Conservation (phyloP, 2,329 filamentous ascomycete species). For the Alternaria postmessia region DNA sequence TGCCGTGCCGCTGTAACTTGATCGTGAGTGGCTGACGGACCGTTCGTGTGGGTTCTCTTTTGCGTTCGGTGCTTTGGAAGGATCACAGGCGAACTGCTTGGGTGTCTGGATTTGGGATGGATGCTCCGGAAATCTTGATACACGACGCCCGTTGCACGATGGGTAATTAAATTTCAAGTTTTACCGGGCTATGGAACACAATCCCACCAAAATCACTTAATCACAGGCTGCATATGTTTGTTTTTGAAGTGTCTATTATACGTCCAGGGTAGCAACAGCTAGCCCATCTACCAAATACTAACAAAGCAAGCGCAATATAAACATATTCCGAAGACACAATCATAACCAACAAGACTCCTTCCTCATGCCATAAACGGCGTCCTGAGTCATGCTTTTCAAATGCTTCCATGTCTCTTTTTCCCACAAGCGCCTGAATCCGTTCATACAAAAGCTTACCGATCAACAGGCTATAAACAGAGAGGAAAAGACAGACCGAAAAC, state of each 20-base stretch:
- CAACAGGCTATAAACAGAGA: constrained; percentile 12
- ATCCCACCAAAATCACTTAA: not conserved
- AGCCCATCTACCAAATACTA: constrained; percentile 4
- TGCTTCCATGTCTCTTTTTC: constrained; percentile 4
- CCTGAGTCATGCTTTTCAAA: constrained; percentile 16
- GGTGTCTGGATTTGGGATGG: constrained; percentile 1
- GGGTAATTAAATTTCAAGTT: not conserved
- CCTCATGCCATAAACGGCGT: constrained; percentile 1
- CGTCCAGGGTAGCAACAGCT: not conserved
- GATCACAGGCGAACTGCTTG: not conserved
- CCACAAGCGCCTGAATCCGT: constrained; percentile 9
- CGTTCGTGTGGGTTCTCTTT: not conserved
- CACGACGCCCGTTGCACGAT: not conserved
- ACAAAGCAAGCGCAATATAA: constrained; percentile 3
- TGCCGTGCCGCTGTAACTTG: constrained; percentile 1
- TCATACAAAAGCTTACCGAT: not conserved
- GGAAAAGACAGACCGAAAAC: constrained; percentile 8
- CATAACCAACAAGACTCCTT: constrained; percentile 6
- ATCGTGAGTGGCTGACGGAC: not conserved
- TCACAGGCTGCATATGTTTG: not conserved
- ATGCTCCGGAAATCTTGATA: not conserved
- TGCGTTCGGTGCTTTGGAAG: constrained; percentile 1
- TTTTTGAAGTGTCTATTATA: constrained; percentile 8
- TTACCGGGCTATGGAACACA: not conserved
- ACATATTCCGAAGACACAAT: constrained; percentile 13